Evolutionary conservation across 2,329 filamentous ascomycete species (phyloP), one percentile per base, ranked within the genome.

Genomic region (Xylariales sp.): DNA sequence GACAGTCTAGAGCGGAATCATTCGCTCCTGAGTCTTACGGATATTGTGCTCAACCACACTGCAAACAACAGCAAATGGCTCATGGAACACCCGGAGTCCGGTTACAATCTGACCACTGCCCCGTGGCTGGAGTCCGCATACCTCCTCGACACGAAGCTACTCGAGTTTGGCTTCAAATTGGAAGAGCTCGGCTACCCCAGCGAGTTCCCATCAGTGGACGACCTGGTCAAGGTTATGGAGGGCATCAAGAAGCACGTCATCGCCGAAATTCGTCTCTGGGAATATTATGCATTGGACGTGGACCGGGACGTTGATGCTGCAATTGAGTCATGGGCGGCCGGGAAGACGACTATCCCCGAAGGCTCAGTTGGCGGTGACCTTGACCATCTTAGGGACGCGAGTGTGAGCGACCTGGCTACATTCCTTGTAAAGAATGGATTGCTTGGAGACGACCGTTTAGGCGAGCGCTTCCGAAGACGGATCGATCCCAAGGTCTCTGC

Each of bases 41-140:
- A 98, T 61, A 91, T 98, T 47, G 94, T 98, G 32, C 89, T 93
- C 72, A 98, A 98, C 58, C 93, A 98, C 67, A 98, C 93, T 4
- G 91, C 93, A 5, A 80, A 96, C 69, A 97, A 97, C 66, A 94
- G 86, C 64, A 79, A 84, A 54, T 98, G 93, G 93, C 76, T 98
- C 9, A 76, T 94, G 58, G 85, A 94, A 46, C 91, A 98, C 57
- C 93, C 94, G 0, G 93, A 98, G 54, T 86, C 89, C 32, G 93
- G 93, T 12, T 98, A 98, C 73, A 98, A 94, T 60, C 71, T 95
- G 49, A 82, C 82, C 29, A 97, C 91, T 1, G 90, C 93, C 1
- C 93, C 93, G 1, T 84, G 81, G 78, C 63, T 86, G 11, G 74
- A 84, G 56, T 72, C 80, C 8, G 82, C 82, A 3, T 80, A 76